Evolutionary conservation across 225 moss, liverwort and hornwort genomes (phyloP).

Genomic region (Thuidium tamariscinum): DNA sequence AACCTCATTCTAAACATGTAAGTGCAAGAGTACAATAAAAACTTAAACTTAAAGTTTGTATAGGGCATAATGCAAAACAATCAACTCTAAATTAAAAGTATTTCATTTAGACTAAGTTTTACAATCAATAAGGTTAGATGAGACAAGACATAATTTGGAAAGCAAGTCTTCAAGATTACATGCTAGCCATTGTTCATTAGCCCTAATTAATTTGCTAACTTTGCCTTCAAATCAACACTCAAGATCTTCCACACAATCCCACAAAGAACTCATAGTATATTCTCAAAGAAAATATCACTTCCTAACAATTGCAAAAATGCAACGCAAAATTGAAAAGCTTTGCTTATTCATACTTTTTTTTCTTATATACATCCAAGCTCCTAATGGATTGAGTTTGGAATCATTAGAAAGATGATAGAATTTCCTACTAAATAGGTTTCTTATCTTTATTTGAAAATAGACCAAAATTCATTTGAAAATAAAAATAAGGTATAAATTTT

Average conservation of each 20-base stretch:
- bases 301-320: no score
- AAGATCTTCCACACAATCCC: not conserved
- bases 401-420: accelerated
- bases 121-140: not conserved
- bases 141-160: not conserved
- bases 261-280: no score
- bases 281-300: no score
- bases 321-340: not conserved
- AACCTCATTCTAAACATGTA: not conserved
- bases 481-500: no score
- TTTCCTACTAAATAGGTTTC: accelerated
- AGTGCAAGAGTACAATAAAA: not conserved
- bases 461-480: not conserved
- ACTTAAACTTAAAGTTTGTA: not conserved
- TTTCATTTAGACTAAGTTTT: not conserved
- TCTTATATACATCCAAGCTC: not conserved
- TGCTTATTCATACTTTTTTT: not conserved
- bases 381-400: not conserved
- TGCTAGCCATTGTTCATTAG: accelerated
- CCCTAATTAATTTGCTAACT: not conserved
- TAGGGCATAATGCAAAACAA: not conserved
- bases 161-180: not conserved
- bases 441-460: not conserved
- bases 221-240: not conserved
- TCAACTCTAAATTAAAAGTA: not conserved